Conservation (phyloP, 257 asterid genomes). For the Solanum virginianum region DNA sequence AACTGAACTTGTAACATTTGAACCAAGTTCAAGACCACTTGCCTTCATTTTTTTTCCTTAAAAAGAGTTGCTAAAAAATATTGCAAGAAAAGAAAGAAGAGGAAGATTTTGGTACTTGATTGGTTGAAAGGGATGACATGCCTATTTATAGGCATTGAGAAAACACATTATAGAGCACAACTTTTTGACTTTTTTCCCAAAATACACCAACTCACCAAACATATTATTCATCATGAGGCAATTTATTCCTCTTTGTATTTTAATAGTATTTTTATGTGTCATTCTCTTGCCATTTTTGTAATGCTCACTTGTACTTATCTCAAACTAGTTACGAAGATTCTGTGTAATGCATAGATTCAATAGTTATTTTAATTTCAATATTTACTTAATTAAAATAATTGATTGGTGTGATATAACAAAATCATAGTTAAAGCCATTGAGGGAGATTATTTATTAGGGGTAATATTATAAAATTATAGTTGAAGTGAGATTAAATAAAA, state of each 20-base stretch:
- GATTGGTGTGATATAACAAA: too few species aligned
- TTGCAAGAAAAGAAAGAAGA: neutral
- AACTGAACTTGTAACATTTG: neutral
- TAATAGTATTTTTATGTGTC: neutral
- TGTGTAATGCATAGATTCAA: too few species aligned
- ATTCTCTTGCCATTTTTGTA: neutral
- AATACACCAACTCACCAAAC: neutral
- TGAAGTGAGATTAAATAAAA: too few species aligned
- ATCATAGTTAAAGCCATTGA: too few species aligned
- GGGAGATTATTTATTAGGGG: too few species aligned
- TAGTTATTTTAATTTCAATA: too few species aligned
- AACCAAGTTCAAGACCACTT: conserved; percentile 6
- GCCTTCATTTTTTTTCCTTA: conserved; percentile 3
- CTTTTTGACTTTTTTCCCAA: neutral
- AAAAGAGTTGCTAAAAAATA: neutral
- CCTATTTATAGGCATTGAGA: neutral
- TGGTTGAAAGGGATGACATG: neutral
- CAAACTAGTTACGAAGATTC: neutral
- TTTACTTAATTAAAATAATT: too few species aligned
- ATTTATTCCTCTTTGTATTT: neutral
- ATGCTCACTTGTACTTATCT: neutral
- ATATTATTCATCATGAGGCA: neutral
- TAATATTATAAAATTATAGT: too few species aligned
- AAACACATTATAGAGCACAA: neutral
- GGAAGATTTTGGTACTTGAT: neutral